Evolutionary conservation across 345 rosid species (phyloP), one percentile per base, ranked within the genome.

Genomic region (Anacardium occidentale): DNA sequence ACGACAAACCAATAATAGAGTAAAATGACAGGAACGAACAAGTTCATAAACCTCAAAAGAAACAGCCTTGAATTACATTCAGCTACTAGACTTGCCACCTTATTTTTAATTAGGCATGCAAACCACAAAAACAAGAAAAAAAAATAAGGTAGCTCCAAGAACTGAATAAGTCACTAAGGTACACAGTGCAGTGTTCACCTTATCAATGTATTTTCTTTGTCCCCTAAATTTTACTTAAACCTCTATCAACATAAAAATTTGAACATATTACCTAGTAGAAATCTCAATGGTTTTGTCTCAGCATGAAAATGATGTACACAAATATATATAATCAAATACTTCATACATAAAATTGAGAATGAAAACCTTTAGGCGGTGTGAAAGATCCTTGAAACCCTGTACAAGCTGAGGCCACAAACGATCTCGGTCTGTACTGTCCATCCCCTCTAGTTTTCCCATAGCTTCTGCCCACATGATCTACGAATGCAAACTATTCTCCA

Each of bases 401-500:
- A 91, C 93, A 84, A 93, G 99, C 82, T 95, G 96, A 74, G 99
- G 98, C 97, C 98, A 95, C 51, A 95, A 79, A 57, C 99, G 96
- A 78, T 92, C 99, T 48, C 99, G 81, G 66, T 93, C 96, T 20
- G 84, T 68, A 65, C 91, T 87, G 74, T 93, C 97, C 99, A 95
- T 93, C 42, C 98, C 97, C 83, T 93, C 98, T 63, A 95, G 86
- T 77, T 93, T 95, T 29, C 86, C 82, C 94, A 90, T 89, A 18
- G 98, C 94, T 85, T 95, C 99, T 7, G 90, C 94, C 98, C 97
- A 95, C 98, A 90, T 91, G 54, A 91, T 93, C 99, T 95, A 83
- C 72, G 79, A 85, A 77, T 51, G 74, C 80, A 83, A 85, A 84
- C 83, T 81, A 86, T 69, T 78, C 74, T 72, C 61, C 81, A 59